Evolutionary conservation across 352 stramenopile species (phyloP).

Genomic region (Globisporangium yorkense): DNA sequence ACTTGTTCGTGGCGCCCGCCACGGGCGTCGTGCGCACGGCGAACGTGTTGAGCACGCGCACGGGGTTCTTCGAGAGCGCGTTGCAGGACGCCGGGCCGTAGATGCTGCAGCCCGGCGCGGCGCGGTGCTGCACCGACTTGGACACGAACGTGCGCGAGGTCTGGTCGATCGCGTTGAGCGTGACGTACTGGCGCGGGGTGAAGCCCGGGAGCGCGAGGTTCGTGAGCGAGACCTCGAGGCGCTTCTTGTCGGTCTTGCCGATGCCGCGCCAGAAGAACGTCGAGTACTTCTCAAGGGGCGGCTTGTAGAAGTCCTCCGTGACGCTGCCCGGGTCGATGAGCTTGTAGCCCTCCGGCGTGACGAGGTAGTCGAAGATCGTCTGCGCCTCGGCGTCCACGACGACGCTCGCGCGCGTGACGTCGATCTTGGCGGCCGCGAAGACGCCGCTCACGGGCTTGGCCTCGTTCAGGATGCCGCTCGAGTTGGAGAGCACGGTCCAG

Average conservation of each 20-base stretch:
- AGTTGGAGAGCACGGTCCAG: constrained; percentile 24
- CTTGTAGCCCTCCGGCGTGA: constrained; percentile 23
- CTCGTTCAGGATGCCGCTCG: constrained; percentile 24
- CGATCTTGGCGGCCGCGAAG: constrained; percentile 18
- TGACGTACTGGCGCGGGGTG: constrained; percentile 5
- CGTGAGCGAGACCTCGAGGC: constrained; percentile 19
- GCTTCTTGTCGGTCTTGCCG: constrained; percentile 20
- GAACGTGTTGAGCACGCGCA: constrained; percentile 17
- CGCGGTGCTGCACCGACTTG: constrained; percentile 16
- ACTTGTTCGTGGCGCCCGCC: constrained; percentile 13
- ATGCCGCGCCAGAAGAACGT: constrained; percentile 17
- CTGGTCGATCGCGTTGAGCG: constrained; percentile 16
- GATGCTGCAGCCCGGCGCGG: constrained; percentile 15
- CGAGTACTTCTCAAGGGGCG: constrained; percentile 18
- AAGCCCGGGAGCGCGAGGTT: constrained; percentile 10
- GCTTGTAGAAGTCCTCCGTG: constrained; percentile 24
- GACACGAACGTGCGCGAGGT: constrained; percentile 10
- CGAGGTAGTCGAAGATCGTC: constrained; percentile 27
- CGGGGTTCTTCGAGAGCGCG: constrained; percentile 14
- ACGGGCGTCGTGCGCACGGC: constrained; percentile 14
- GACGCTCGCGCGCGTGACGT: constrained; percentile 19
- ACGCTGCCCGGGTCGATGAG: constrained; percentile 30
- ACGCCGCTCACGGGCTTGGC: constrained; percentile 23
- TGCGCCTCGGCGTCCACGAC: constrained; percentile 22
- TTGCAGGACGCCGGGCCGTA: constrained; percentile 16